A percentile compares a stretch with the other conserved stretches of the same genome.
Evolutionary conservation across 192 early-diverging fungal genomes (phyloP).

Genomic region (Tieghemiomyces parasiticus): DNA sequence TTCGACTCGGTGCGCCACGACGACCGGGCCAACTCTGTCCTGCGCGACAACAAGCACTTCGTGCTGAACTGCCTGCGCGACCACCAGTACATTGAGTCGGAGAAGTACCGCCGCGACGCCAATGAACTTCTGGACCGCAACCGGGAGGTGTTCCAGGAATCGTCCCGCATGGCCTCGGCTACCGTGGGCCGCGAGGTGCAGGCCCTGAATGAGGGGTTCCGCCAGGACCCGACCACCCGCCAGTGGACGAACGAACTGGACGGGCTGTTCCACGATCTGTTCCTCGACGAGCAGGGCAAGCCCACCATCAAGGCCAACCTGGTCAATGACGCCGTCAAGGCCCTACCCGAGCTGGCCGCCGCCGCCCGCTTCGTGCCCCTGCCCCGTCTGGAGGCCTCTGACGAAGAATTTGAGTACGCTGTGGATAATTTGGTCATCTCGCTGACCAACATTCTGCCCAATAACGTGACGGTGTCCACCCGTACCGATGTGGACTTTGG

Average conservation of each 20-base stretch:
- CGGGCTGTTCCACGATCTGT: constrained; percentile 24
- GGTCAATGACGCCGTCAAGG: constrained; percentile 27
- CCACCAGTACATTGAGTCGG: constrained; percentile 18
- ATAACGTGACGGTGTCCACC: constrained; percentile 16
- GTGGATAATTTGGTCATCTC: constrained; percentile 24
- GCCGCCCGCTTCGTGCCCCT: constrained; percentile 32
- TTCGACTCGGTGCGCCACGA: constrained; percentile 19
- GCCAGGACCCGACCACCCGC: constrained; percentile 22
- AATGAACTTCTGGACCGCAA: constrained; percentile 20
- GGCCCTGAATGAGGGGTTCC: constrained; percentile 18
- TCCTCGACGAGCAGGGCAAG: constrained; percentile 30
- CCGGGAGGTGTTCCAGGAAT: constrained; percentile 17
- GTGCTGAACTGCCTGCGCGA: constrained; percentile 21
- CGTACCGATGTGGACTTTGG: constrained; percentile 18
- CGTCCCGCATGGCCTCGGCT: constrained; percentile 16
- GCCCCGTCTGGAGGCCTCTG: constrained; percentile 27
- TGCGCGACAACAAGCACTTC: constrained; percentile 20
- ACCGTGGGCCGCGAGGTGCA: constrained; percentile 17
- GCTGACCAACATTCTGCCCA: constrained; percentile 17
- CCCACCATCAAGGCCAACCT: constrained; percentile 36
- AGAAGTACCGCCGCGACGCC: constrained; percentile 17
- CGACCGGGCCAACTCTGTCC: constrained; percentile 19
- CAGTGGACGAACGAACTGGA: constrained; percentile 20
- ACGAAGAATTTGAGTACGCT: constrained; percentile 18
- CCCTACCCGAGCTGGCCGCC: constrained; percentile 25